Conservation (phyloP, 352 stramenopile genomes). For the Globisporangium nodosum region DNA sequence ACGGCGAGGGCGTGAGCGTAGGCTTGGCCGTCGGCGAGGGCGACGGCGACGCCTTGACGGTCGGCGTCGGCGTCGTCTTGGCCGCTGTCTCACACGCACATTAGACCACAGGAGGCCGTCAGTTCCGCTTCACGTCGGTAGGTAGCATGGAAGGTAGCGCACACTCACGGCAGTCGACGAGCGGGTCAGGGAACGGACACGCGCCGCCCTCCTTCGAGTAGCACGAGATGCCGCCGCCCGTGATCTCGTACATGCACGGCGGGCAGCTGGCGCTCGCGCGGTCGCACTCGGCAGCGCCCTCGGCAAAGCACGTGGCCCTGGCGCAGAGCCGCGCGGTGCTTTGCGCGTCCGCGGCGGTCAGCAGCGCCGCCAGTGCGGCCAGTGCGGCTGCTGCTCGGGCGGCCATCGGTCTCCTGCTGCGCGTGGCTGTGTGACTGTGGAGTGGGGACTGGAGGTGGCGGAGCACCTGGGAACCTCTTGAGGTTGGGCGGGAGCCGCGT, state of each 20-base stretch:
- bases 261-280: slow-evolving; percentile 37
- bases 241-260: slow-evolving; percentile 61
- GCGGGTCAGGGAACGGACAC: slow-evolving; percentile 33
- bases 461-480: no score
- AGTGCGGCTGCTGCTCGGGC: background rate
- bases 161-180: slow-evolving; percentile 26
- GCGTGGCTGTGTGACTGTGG: background rate
- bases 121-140: background rate
- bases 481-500: no score
- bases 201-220: slow-evolving; percentile 39
- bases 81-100: slow-evolving; percentile 4
- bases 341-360: slow-evolving; percentile 11
- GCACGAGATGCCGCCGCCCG: slow-evolving; percentile 53
- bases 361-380: background rate
- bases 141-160: background rate
- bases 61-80: background rate
- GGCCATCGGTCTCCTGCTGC: background rate
- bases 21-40: background rate
- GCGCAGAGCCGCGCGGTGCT: slow-evolving; percentile 20
- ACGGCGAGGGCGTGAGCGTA: background rate
- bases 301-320: slow-evolving; percentile 42
- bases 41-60: background rate
- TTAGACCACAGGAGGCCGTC: slow-evolving; percentile 1
- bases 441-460: background rate
- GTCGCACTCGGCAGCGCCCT: slow-evolving; percentile 50